Evolutionary conservation across 1,284 basidiomycete genomes (phyloP).

Genomic region (Heterobasidion irregulare): DNA sequence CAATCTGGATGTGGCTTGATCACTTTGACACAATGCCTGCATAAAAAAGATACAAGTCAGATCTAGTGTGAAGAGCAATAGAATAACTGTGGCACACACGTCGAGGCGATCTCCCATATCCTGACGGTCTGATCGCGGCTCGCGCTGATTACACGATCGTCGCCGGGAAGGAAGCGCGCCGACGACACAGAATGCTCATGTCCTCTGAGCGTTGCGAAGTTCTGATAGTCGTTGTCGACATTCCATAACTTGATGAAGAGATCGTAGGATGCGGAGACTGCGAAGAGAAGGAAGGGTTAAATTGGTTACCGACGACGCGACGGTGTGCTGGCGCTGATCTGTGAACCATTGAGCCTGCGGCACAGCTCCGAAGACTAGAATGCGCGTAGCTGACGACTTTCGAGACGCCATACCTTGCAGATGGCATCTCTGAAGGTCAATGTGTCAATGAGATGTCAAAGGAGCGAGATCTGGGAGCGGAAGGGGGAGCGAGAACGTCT

Average conservation of each 20-base stretch:
- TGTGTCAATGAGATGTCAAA: too few species aligned
- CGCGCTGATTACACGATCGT: conserved; percentile 60
- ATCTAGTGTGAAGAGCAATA: neutral
- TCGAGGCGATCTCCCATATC: conserved; percentile 67
- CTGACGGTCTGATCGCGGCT: conserved; percentile 67
- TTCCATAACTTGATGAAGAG: conserved; percentile 79
- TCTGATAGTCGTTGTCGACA: conserved; percentile 65
- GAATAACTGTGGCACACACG: conserved; percentile 28
- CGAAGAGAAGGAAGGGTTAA: neutral
- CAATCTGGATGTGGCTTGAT: conserved; percentile 61
- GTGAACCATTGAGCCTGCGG: too few species aligned
- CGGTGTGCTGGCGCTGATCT: too few species aligned
- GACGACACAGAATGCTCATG: conserved; percentile 73
- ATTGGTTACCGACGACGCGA: neutral
- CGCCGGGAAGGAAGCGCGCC: conserved; percentile 66
- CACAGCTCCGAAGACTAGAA: too few species aligned
- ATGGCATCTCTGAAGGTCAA: too few species aligned
- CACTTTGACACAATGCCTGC: conserved; percentile 51
- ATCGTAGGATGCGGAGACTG: conserved; percentile 69
- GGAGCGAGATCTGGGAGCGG: too few species aligned
- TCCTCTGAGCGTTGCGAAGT: conserved; percentile 63
- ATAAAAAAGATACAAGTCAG: neutral
- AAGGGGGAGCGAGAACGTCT: too few species aligned
- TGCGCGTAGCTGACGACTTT: too few species aligned
- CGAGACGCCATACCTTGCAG: too few species aligned